Conservation (phyloP, 2,329 filamentous ascomycete species). For the Sphaerulina vaccinii region DNA sequence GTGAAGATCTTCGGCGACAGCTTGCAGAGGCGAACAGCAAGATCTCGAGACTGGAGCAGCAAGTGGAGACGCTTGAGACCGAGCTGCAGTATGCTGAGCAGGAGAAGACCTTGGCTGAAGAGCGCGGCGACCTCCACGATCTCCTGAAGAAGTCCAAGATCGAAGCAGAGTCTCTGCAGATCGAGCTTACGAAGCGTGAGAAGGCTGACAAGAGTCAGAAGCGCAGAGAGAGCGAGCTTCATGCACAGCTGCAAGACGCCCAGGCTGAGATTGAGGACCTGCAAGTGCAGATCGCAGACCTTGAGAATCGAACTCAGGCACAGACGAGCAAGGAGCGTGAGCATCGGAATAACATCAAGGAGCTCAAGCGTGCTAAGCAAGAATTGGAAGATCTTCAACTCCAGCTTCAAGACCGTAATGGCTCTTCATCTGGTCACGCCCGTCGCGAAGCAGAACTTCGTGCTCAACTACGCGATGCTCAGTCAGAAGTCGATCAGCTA, state of each 20-base stretch:
- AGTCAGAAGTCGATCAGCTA: slow-evolving; percentile 35
- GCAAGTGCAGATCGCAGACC: slow-evolving; percentile 57
- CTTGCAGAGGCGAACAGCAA: slow-evolving; percentile 39
- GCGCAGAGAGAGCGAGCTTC: slow-evolving; percentile 59
- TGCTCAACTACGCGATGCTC: slow-evolving; percentile 36
- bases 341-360: slow-evolving; percentile 38
- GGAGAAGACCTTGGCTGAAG: slow-evolving; percentile 52
- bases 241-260: slow-evolving; percentile 65
- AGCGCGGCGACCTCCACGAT: slow-evolving; percentile 60
- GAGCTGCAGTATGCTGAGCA: slow-evolving; percentile 57
- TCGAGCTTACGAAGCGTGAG: slow-evolving; percentile 69
- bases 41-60: slow-evolving; percentile 48
- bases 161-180: slow-evolving; percentile 56
- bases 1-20: slow-evolving; percentile 36
- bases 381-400: slow-evolving; percentile 39
- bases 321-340: slow-evolving; percentile 38
- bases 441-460: slow-evolving; percentile 43
- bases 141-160: slow-evolving; percentile 63
- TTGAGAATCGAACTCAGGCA: slow-evolving; percentile 31
- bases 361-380: slow-evolving; percentile 33
- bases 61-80: slow-evolving; percentile 57
- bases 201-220: slow-evolving; percentile 59
- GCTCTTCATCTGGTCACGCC: slow-evolving; percentile 38
- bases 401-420: slow-evolving; percentile 50
- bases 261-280: slow-evolving; percentile 42